phyloP scores from a whole-genome alignment of 2,329 filamentous ascomycete species.

The Pseudonectria buxi region DNA sequence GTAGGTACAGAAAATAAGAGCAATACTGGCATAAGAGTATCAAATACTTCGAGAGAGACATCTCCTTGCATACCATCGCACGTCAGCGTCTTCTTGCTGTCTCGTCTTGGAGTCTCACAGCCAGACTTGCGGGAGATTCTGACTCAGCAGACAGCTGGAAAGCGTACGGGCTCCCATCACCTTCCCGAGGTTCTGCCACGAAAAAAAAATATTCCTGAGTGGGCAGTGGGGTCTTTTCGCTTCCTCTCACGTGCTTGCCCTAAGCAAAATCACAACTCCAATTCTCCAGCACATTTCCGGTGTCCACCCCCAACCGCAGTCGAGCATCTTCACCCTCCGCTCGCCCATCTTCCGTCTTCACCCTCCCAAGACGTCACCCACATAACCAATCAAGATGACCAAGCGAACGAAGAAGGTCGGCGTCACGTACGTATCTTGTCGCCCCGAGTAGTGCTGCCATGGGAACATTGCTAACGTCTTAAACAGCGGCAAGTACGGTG shows the following conservation, averaged over 20 bases:
- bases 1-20: too few relatives aligned
- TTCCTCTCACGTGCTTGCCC: conserved; percentile 34
- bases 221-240: conserved; percentile 19
- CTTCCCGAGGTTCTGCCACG: conserved; percentile 62
- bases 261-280: conserved; percentile 36
- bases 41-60: too few relatives aligned
- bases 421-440: conserved; percentile 57
- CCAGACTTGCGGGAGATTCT: too few relatives aligned
- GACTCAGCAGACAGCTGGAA: neutral
- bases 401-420: conserved; percentile 97
- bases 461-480: conserved; percentile 23
- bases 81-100: neutral
- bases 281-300: conserved; percentile 28
- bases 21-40: too few relatives aligned
- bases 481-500: conserved; percentile 78
- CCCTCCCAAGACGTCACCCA: conserved; percentile 29
- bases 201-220: conserved; percentile 5
- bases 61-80: too few relatives aligned
- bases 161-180: neutral
- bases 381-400: conserved; percentile 66
- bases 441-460: conserved; percentile 2
- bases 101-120: neutral
- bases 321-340: conserved; percentile 25
- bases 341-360: conserved; percentile 27
- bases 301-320: conserved; percentile 23